Evolutionary conservation across 208 protist genomes (phyloP), one percentile per base, ranked within the genome.

Genomic region (Polymyxa betae): DNA sequence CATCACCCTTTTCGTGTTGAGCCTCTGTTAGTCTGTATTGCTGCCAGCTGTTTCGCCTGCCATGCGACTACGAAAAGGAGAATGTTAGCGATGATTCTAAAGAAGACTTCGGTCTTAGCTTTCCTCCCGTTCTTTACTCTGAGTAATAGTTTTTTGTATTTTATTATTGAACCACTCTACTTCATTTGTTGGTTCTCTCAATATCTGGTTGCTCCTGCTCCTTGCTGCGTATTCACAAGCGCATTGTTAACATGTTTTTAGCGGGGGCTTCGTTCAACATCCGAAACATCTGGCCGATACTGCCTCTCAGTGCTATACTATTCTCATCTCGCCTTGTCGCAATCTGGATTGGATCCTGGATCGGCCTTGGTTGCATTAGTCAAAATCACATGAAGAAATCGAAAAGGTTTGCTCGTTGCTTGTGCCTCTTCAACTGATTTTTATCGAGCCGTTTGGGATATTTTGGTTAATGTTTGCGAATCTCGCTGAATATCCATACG

Each of bases 121-220:
- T 66, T 66, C 54, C 54, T 66, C 54, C 54, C 54, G 54, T 66
- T 66, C 54, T 66, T 66, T 29, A 66, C 54, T 16, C 29, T 66
- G 54, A 66, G 54, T 66, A 66, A 66, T 16, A 29, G 29, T 29
- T 16, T 29, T 29, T 66, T 66, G 16, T 16, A 16, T 66, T 16
- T 29, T 66, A 29, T 66, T 66, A 66, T n/a, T n/a, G n/a, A n/a
- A n/a, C n/a, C n/a, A n/a, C n/a, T n/a, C n/a, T n/a, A n/a, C n/a
- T n/a, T n/a, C 54, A 66, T 29, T 66, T 16, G 16, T 66, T 66
- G 54, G 20, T 29, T 29, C 29, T 32, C 20, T 29, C 54, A 29
- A 66, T 29, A 29, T 66, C 29, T 66, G 54, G 54, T 29, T 66
- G 54, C 54, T n/a, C n/a, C n/a, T n/a, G n/a, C n/a, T n/a, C n/a